Percentiles rank a stretch among this genome's conserved stretches.
These are phyloP conservation scores for Clonostachys chloroleuca DNA, from an alignment of 2,329 filamentous ascomycete genomes.

Conservation along the genomic window DNA sequence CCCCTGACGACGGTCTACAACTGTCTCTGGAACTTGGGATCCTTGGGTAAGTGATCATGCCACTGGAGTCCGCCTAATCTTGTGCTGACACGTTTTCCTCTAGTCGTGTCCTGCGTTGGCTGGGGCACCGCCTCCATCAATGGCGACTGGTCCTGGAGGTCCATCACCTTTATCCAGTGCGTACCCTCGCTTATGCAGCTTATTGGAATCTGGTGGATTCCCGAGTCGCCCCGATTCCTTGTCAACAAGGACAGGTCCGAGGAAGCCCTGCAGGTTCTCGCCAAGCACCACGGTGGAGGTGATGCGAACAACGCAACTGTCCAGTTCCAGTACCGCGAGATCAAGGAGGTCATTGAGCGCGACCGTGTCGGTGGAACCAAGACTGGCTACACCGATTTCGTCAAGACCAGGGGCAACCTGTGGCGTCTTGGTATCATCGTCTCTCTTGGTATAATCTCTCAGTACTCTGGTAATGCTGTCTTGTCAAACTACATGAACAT, in stretches of 20 bases:
- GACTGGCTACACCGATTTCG: slow-evolving; percentile 55
- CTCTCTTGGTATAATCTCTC: slow-evolving; percentile 61
- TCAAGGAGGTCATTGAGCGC: slow-evolving; percentile 56
- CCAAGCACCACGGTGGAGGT: slow-evolving; percentile 60
- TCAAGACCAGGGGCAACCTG: slow-evolving; percentile 59
- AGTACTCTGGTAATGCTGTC: slow-evolving; percentile 64
- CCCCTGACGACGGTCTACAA: slow-evolving; percentile 64
- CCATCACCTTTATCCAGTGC: slow-evolving; percentile 60
- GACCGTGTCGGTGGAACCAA: slow-evolving; percentile 44
- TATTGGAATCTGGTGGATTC: slow-evolving; percentile 62
- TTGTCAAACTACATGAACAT: slow-evolving; percentile 64
- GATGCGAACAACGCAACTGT: slow-evolving; percentile 54
- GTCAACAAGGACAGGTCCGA: slow-evolving; percentile 59
- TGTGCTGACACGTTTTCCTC: background rate
- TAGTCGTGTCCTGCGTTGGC: slow-evolving; percentile 55
- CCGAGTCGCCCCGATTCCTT: slow-evolving; percentile 64
- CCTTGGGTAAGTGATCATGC: slow-evolving; percentile 20
- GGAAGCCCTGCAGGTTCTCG: slow-evolving; percentile 56
- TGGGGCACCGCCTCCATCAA: slow-evolving; percentile 56
- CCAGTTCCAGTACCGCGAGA: slow-evolving; percentile 63
- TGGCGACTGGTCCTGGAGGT: slow-evolving; percentile 63
- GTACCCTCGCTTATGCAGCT: slow-evolving; percentile 59
- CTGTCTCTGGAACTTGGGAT: slow-evolving; percentile 61
- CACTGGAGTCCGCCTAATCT: too few species aligned
- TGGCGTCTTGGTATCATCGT: slow-evolving; percentile 58